Evolutionary conservation across 2,329 filamentous ascomycete species (phyloP).

Genomic region (Botryosphaeria agaves): DNA sequence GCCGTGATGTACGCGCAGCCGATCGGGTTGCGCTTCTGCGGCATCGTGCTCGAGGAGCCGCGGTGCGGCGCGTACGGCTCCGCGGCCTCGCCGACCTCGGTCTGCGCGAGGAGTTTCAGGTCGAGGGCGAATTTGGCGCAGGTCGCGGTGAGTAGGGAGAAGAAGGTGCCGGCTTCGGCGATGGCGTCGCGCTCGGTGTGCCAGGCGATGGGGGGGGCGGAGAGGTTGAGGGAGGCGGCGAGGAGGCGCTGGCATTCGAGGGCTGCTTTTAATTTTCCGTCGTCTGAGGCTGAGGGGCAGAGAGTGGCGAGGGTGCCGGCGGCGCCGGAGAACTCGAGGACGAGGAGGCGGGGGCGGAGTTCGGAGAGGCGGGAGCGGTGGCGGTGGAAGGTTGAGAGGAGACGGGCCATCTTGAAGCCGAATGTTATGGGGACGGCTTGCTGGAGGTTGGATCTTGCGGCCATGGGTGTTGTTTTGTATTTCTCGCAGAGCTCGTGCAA

Average conservation of each 20-base stretch:
- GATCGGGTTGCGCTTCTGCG: constrained; percentile 24
- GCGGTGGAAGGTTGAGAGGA: constrained; percentile 12
- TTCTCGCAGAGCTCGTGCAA: constrained; percentile 7
- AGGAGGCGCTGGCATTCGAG: constrained; percentile 8
- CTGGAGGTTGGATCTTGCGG: constrained; percentile 13
- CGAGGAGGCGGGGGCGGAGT: constrained; percentile 9
- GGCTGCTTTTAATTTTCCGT: constrained; percentile 5
- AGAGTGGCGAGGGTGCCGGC: constrained; percentile 15
- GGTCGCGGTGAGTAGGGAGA: constrained; percentile 10
- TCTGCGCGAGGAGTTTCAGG: constrained; percentile 13
- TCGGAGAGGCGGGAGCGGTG: constrained; percentile 10
- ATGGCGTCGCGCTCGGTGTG: constrained; percentile 14
- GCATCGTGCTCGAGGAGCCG: constrained; percentile 39
- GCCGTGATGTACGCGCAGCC: constrained; percentile 12
- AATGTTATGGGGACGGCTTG: constrained; percentile 15
- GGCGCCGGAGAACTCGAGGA: constrained; percentile 14
- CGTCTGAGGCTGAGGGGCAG: constrained; percentile 1
- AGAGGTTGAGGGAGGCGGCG: constrained; percentile 9
- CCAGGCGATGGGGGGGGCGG: constrained; percentile 13
- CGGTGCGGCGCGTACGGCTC: constrained; percentile 32
- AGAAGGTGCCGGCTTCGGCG: constrained; percentile 11
- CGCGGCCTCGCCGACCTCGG: constrained; percentile 12
- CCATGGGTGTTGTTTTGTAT: constrained; percentile 11
- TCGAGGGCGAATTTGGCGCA: constrained; percentile 13
- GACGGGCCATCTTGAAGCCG: constrained; percentile 15